Evolutionary conservation across 2,329 filamentous ascomycete species (phyloP), one percentile per base, ranked within the genome.

Genomic region (Cladophialophora immunda): DNA sequence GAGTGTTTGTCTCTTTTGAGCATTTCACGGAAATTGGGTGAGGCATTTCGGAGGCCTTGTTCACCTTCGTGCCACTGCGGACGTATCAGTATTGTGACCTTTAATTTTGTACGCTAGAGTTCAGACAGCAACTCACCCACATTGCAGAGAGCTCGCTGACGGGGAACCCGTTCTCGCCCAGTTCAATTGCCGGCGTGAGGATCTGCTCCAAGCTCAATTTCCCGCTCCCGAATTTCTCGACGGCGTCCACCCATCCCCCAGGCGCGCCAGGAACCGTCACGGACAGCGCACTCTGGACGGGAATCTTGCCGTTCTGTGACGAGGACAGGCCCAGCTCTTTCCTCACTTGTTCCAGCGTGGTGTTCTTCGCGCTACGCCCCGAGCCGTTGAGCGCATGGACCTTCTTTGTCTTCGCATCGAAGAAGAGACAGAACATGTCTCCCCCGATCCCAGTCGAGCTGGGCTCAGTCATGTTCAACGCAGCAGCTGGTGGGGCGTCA

Each of bases 391-490:
- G 82, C 9, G 93, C 92, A 62, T 89, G 90, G 8, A 98, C 90
- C 70, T 91, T 91, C 76, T 91, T 91, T 0, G 90, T 92, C 73
- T 90, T 87, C 50, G 93, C 92, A 76, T 96, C 87, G 82, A 94
- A 98, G 84, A 88, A 97, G 38, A 98, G 87, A 78, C 94, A 94
- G 81, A 98, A 99, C 89, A 97, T 93, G 80, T 99, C 95, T 69
- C 95, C 95, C 65, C 95, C 95, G 67, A 99, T 97, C 47, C 95
- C 95, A 0, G 95, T 98, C 5, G 92, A 95, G 66, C 89, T 89
- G 7, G 95, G 95, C 77, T 99, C 95, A 0, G 94, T 97, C 76
- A 98, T 87, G 80, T 97, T 98, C 64, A 99, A 84, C 4, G 89
- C 93, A 34, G 95, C 95, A 53, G 95, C 94, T 92, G 47, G 22